Conservation (phyloP, 495 filamentous ascomycete species). For the Geoglossum glabrum region DNA sequence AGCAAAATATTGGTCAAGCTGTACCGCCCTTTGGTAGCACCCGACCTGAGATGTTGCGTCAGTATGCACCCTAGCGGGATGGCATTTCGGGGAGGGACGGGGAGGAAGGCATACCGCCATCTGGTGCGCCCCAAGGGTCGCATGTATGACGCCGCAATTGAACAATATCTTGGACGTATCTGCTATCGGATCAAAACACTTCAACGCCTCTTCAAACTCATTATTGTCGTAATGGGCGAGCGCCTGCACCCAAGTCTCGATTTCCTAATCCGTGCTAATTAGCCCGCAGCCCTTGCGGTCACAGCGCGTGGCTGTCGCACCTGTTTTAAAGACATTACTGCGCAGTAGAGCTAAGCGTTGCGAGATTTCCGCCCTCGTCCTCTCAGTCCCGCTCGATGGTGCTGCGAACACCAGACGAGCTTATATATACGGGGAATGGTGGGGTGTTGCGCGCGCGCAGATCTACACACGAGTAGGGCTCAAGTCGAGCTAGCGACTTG, state of each 20-base stretch:
- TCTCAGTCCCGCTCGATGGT: too few relatives aligned
- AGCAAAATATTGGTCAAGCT: conserved; percentile 82
- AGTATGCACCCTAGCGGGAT: background rate
- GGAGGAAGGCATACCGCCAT: conserved; percentile 50
- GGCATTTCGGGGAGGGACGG: background rate
- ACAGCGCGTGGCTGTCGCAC: conserved; percentile 24
- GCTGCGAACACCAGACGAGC: background rate
- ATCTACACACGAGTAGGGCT: background rate
- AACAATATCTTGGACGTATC: conserved; percentile 98
- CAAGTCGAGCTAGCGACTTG: too few relatives aligned
- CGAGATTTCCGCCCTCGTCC: background rate
- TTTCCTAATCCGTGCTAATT: conserved; percentile 43
- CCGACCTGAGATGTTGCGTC: conserved; percentile 41
- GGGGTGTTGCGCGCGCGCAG: background rate
- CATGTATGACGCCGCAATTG: conserved; percentile 96
- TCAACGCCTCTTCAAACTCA: conserved; percentile 75
- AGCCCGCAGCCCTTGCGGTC: background rate
- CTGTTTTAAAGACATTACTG: conserved; percentile 54
- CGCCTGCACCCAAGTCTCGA: conserved; percentile 93
- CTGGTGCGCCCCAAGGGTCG: conserved; percentile 89
- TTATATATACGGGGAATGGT: background rate
- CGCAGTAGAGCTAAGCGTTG: background rate
- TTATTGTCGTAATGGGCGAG: conserved; percentile 86
- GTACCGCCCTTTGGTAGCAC: conserved; percentile 79
- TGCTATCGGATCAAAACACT: conserved; percentile 63